Evolutionary conservation across 1,139 yeast genomes (phyloP), one percentile per base, ranked within the genome.

Genomic region (Candida tetrigidarum): DNA sequence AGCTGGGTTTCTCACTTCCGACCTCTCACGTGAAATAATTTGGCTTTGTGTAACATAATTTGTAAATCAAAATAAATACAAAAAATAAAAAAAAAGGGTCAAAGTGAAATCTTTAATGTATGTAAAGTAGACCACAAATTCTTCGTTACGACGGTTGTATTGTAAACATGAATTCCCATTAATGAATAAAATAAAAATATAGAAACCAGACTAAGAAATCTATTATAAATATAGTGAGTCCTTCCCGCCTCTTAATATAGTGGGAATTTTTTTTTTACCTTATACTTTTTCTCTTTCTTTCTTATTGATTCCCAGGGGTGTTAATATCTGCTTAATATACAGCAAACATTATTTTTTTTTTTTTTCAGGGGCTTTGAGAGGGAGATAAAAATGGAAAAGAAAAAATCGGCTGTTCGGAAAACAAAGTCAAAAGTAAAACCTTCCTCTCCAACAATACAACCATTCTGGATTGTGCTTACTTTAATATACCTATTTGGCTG

Each of bases 401-500:
- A 34, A 34, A 34, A 34, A 34, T 34, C 37, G 20, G 27, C 37
- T 12, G 37, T 34, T 34, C 15, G 16, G 16, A 27, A 27, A 5
- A 14, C 15, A 18, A 18, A 18, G 18, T 11, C 12, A 5, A 32
- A 10, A 34, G 14, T 37, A 30, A 22, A 29, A 34, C 22, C 34
- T 11, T 19, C 29, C 34, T 19, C 18, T 36, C 30, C 15, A 23
- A 7, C 18, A 1, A 27, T 20, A 8, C 27, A 37, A 26, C 40
- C 40, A 8, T 4, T 19, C 14, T 37, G 40, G 40, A 3, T 25
- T 14, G 3, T 37, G 5, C 28, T 37, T n/a, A 12, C 22, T 14
- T n/a, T 28, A 8, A 19, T 19, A 5, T 37, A 37, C 27, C 22
- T 37, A 27, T 37, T 37, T 11, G 40, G 40, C 27, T 37, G 40